A percentile compares a stretch with the other conserved stretches of the same genome.
Conservation (phyloP, 441 rosid species). For the Jatropha multifida region DNA sequence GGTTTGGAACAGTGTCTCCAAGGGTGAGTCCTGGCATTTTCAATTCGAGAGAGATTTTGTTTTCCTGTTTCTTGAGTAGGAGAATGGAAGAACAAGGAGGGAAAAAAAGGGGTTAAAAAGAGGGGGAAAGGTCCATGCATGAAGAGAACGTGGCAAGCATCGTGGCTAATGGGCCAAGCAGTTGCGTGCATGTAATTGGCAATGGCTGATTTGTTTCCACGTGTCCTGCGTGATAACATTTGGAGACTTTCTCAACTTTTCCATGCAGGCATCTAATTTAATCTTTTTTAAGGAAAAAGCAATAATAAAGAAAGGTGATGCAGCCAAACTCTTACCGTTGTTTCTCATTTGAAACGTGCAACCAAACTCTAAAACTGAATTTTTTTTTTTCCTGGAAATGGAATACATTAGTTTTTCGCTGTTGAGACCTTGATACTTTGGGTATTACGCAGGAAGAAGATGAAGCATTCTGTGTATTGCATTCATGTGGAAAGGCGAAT, state of each 20-base stretch:
- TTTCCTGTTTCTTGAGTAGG: not conserved
- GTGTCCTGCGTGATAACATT: not conserved
- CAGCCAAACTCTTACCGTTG: no score
- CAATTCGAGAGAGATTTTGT: not conserved
- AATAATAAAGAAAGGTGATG: no score
- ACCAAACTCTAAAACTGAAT: no score
- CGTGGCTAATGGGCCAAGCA: slow-evolving; percentile 9
- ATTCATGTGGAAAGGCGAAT: no score
- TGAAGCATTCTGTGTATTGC: no score
- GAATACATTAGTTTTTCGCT: no score
- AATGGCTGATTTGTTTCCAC: slow-evolving; percentile 17
- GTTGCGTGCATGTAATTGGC: not conserved
- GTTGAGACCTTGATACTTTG: no score
- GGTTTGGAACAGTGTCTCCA: slow-evolving; percentile 54
- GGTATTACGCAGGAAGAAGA: no score
- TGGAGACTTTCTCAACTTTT: not conserved
- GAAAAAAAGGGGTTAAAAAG: not conserved
- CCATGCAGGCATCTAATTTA: no score
- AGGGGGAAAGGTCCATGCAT: slow-evolving; percentile 28
- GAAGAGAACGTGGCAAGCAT: slow-evolving; percentile 47
- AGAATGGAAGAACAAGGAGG: not conserved
- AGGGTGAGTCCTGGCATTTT: slow-evolving; percentile 76
- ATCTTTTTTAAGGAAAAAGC: no score
- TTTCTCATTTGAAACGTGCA: no score
- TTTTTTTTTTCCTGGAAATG: no score